Percentiles rank a stretch among this genome's conserved stretches.
phyloP scores from a whole-genome alignment of 208 protist species.

The Leishmania mexicana region DNA sequence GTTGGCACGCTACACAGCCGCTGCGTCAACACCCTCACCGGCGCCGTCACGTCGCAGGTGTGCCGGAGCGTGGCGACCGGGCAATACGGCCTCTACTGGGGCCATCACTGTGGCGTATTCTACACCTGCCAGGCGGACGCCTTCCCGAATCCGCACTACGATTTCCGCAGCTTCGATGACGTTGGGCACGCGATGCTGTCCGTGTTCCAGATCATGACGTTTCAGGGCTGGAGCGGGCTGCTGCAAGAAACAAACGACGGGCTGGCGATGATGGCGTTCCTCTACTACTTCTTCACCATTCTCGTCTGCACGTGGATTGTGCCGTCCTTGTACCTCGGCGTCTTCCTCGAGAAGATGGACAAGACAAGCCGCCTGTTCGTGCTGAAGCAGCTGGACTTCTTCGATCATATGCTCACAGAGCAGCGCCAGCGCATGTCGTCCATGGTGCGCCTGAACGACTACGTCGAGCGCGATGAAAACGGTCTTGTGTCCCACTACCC shows the following conservation, averaged over 20 bases:
- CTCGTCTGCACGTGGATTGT: conserved; percentile 87
- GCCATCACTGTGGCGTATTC: conserved; percentile 50
- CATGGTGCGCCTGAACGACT: conserved; percentile 67
- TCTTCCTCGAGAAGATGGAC: conserved; percentile 91
- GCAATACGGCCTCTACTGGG: conserved; percentile 80
- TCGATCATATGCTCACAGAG: conserved; percentile 80
- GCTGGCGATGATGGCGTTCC: conserved; percentile 54
- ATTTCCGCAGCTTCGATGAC: conserved; percentile 92
- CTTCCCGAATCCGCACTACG: conserved; percentile 82
- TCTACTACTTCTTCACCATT: conserved; percentile 89
- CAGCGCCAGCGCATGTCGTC: conserved; percentile 70
- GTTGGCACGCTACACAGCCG: conserved; percentile 72
- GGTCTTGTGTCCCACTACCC: conserved; percentile 66
- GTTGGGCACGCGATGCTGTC: conserved; percentile 87
- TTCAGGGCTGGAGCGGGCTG: conserved; percentile 89
- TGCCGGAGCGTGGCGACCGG: conserved; percentile 60
- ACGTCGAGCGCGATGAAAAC: conserved; percentile 78
- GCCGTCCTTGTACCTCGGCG: conserved; percentile 86
- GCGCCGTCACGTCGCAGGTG: conserved; percentile 50
- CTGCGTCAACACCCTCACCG: conserved; percentile 76
- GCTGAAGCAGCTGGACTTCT: conserved; percentile 79
- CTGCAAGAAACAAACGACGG: conserved; percentile 85
- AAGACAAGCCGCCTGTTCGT: conserved; percentile 74
- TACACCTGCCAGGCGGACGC: conserved; percentile 56
- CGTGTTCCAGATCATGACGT: conserved; percentile 89